Evolutionary conservation across 768 basidiomycete genomes (phyloP).

Genomic region (Royoungia palumana): DNA sequence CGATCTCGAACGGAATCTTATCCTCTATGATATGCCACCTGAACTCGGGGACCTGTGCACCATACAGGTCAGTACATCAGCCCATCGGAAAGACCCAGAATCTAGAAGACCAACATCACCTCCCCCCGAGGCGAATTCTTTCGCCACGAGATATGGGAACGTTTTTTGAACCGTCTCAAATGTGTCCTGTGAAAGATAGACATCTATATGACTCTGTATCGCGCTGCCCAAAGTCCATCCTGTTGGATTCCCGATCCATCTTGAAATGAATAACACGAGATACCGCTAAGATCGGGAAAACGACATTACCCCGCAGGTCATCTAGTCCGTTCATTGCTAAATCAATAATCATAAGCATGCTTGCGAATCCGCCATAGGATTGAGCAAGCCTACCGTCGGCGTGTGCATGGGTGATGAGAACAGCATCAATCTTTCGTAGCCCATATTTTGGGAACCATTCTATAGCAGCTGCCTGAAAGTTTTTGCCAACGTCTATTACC

Average conservation of each 20-base stretch:
- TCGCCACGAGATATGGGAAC: conserved; percentile 80
- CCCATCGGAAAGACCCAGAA: not conserved
- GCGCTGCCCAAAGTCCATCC: conserved; percentile 69
- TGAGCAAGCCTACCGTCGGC: conserved; percentile 56
- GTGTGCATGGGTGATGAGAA: conserved; percentile 86
- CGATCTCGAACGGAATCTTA: conserved; percentile 62
- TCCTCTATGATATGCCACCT: conserved; percentile 80
- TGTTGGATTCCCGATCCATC: conserved; percentile 24
- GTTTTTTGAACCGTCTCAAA: conserved; percentile 62
- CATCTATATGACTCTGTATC: conserved; percentile 70
- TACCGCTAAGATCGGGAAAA: not conserved
- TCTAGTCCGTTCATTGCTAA: conserved; percentile 88
- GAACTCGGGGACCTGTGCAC: conserved; percentile 70
- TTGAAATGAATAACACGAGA: conserved; percentile 3
- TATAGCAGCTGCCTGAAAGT: conserved; percentile 57
- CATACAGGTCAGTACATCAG: conserved; percentile 1
- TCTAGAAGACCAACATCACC: conserved; percentile 54
- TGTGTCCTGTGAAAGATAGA: conserved; percentile 67
- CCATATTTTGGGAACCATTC: conserved; percentile 71
- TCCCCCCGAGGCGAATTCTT: conserved; percentile 74
- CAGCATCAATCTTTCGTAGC: conserved; percentile 65
- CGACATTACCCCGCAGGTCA: conserved; percentile 67
- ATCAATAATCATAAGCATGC: conserved; percentile 5
- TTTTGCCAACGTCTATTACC: conserved; percentile 84
- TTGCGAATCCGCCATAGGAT: not conserved